These are phyloP conservation scores for Prunus armeniaca DNA, from an alignment of 306 rosid genomes.

Conservation along the genomic window DNA sequence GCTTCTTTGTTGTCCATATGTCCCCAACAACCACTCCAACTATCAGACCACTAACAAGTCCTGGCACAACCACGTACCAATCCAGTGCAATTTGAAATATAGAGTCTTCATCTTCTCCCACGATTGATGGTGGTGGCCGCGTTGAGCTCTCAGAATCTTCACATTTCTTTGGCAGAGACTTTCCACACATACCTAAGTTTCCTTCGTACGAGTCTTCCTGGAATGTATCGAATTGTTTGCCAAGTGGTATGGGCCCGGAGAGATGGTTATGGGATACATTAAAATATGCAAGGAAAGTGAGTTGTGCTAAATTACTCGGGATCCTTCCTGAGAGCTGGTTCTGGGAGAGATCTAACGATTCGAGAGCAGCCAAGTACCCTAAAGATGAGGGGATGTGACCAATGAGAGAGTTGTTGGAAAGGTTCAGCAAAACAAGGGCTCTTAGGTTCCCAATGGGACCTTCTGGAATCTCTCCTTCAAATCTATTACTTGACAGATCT, in stretches of 20 bases:
- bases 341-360: too few relatives aligned
- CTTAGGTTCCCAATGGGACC: neutral
- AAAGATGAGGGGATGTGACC: conserved; percentile 14
- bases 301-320: too few relatives aligned
- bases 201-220: neutral
- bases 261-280: too few relatives aligned
- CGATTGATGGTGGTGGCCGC: too few relatives aligned
- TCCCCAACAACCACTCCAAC: neutral
- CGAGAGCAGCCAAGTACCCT: neutral
- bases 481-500: conserved; percentile 1
- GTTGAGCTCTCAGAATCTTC: neutral
- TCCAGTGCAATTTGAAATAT: neutral
- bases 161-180: neutral
- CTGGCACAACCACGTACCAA: neutral
- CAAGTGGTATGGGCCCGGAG: conserved; percentile 14
- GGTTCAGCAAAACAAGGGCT: conserved; percentile 3
- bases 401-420: conserved; percentile 5
- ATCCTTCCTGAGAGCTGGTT: too few relatives aligned
- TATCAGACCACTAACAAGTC: neutral
- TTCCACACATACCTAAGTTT: neutral
- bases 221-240: conserved; percentile 19
- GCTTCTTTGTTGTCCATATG: too few relatives aligned
- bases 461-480: too few relatives aligned
- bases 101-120: neutral
- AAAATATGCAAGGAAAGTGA: too few relatives aligned